Conservation (phyloP, 2,329 filamentous ascomycete species). For the Paraphaeosphaeria minitans region DNA sequence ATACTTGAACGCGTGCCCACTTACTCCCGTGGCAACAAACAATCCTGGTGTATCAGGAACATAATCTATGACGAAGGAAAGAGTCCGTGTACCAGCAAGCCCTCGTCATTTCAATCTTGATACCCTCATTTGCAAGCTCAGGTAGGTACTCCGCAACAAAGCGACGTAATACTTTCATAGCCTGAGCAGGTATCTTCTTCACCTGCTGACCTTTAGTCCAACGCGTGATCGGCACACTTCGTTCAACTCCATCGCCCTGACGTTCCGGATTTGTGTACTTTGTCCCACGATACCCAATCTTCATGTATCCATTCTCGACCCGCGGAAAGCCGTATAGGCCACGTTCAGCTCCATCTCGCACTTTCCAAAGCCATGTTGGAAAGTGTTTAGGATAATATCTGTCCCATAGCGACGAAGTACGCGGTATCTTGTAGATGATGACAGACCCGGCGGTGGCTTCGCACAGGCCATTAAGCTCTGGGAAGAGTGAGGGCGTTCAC, state of each 20-base stretch:
- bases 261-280: conserved; percentile 53
- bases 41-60: conserved; percentile 24
- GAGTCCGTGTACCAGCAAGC: neutral
- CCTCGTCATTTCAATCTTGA: neutral
- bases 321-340: conserved; percentile 58
- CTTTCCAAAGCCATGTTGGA: conserved; percentile 50
- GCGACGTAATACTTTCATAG: conserved; percentile 29
- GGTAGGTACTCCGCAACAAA: conserved; percentile 53
- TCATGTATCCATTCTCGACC: conserved; percentile 52
- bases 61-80: conserved; percentile 8
- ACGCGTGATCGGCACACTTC: conserved; percentile 50
- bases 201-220: conserved; percentile 32
- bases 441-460: conserved; percentile 58
- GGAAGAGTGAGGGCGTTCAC: conserved; percentile 53
- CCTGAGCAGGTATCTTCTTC: conserved; percentile 32
- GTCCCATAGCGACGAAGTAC: conserved; percentile 43
- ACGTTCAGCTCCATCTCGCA: conserved; percentile 38
- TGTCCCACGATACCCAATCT: conserved; percentile 58
- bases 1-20: conserved; percentile 42
- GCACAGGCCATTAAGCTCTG: conserved; percentile 48
- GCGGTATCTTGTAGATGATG: conserved; percentile 52
- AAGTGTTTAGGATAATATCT: conserved; percentile 53
- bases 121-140: conserved; percentile 42
- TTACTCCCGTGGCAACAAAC: conserved; percentile 37
- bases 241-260: conserved; percentile 44